A percentile compares a stretch with the other conserved stretches of the same genome.
Evolutionary conservation across 352 stramenopile species (phyloP).

Genomic region (Aphanomyces stellatus): DNA sequence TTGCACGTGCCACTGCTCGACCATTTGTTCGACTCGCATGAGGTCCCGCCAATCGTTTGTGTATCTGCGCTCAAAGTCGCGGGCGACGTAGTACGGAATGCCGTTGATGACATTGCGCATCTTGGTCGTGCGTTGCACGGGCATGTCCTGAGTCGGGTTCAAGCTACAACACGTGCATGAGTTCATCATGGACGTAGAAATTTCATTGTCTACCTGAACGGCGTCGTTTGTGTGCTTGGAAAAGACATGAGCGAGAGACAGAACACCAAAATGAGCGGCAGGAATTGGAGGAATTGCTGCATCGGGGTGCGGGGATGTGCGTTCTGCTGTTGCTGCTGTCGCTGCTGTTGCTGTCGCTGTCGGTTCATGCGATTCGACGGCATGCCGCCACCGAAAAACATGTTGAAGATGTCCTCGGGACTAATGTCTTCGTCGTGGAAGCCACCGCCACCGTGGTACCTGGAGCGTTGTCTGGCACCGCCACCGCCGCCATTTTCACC

Average conservation of each 20-base stretch:
- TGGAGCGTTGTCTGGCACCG: conserved; percentile 21
- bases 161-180: conserved; percentile 31
- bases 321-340: conserved; percentile 36
- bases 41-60: conserved; percentile 80
- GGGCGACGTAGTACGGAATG: conserved; percentile 83
- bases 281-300: conserved; percentile 63
- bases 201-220: conserved; percentile 78
- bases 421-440: conserved; percentile 77
- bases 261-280: conserved; percentile 81
- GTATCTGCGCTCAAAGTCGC: conserved; percentile 81
- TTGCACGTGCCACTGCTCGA: conserved; percentile 71
- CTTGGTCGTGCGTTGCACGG: conserved; percentile 61
- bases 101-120: conserved; percentile 77
- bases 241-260: conserved; percentile 75
- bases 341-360: conserved; percentile 26
- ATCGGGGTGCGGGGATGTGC: conserved; percentile 34
- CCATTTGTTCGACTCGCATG: conserved; percentile 75
- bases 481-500: conserved; percentile 26
- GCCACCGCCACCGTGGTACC: conserved; percentile 36
- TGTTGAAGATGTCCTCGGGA: conserved; percentile 89
- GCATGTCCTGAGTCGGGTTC: conserved; percentile 64
- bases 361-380: conserved; percentile 37
- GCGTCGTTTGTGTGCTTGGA: conserved; percentile 51
- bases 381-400: conserved; percentile 85
- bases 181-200: background rate